These are phyloP conservation scores for Auricularia sp. DNA, from an alignment of 768 basidiomycete genomes.

Conservation along the genomic window DNA sequence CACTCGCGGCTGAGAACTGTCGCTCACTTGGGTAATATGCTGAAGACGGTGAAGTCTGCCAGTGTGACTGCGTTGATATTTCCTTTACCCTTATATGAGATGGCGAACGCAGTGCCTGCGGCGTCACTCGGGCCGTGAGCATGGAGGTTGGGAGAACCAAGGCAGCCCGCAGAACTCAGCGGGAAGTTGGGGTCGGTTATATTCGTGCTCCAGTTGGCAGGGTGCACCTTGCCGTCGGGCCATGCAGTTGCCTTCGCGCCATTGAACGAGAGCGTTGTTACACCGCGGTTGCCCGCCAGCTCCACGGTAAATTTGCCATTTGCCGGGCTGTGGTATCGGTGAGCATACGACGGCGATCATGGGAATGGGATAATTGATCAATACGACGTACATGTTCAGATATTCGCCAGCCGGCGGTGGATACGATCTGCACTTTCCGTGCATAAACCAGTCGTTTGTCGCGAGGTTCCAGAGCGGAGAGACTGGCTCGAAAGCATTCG, in stretches of 20 bases:
- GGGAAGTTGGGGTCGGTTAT: background rate
- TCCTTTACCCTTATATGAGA: constrained; percentile 1
- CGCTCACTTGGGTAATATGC: background rate
- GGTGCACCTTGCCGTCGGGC: background rate
- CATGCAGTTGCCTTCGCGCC: constrained; percentile 2
- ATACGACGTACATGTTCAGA: background rate
- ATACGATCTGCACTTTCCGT: constrained; percentile 1
- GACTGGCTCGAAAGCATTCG: background rate
- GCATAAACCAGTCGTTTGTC: constrained; percentile 1
- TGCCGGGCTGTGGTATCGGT: background rate
- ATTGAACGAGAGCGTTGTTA: constrained; percentile 5
- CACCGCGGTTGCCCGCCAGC: constrained; percentile 4
- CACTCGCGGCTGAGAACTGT: no score
- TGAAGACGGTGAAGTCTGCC: background rate
- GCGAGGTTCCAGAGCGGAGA: constrained; percentile 1
- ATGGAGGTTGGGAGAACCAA: constrained; percentile 3
- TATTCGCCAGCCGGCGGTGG: constrained; percentile 1
- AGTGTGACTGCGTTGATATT: background rate
- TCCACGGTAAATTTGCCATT: constrained; percentile 5
- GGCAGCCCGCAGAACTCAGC: background rate
- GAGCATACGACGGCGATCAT: no score
- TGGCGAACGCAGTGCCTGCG: constrained; percentile 7
- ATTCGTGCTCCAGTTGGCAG: background rate
- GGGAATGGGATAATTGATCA: no score
- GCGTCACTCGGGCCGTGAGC: background rate